Evolutionary conservation across 2,329 filamentous ascomycete genomes (phyloP).

Genomic region (Aureobasidium sp.): DNA sequence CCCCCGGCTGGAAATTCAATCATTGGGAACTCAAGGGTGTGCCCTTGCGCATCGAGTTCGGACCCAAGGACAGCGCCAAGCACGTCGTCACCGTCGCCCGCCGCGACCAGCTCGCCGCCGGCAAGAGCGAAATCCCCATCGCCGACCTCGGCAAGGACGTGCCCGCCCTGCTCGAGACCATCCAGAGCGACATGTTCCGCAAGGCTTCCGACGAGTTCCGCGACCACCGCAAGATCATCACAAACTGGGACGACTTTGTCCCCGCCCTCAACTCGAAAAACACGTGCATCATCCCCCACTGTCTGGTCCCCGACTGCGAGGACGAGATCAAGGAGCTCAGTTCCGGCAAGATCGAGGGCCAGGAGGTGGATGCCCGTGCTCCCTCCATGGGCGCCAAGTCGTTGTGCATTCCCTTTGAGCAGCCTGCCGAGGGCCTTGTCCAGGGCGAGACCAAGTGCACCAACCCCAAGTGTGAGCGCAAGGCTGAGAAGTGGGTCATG

Average conservation of each 20-base stretch:
- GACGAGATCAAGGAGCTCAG: conserved; percentile 93
- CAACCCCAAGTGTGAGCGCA: conserved; percentile 72
- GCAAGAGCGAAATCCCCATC: conserved; percentile 75
- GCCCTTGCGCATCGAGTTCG: conserved; percentile 88
- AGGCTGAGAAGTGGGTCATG: conserved; percentile 84
- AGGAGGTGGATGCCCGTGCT: conserved; percentile 62
- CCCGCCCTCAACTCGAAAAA: conserved; percentile 89
- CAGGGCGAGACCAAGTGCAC: conserved; percentile 83
- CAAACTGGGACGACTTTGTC: conserved; percentile 83
- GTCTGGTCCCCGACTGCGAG: conserved; percentile 76
- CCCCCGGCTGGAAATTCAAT: conserved; percentile 96
- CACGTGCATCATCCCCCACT: conserved; percentile 86
- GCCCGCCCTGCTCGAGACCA: conserved; percentile 76
- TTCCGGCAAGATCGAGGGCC: conserved; percentile 61
- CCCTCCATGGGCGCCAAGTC: conserved; percentile 72
- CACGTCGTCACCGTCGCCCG: conserved; percentile 78
- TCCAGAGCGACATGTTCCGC: conserved; percentile 74
- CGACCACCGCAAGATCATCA: conserved; percentile 72
- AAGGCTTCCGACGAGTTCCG: conserved; percentile 74
- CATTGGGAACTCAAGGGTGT: conserved; percentile 98
- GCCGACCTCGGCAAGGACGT: conserved; percentile 65
- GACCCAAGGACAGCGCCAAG: conserved; percentile 85
- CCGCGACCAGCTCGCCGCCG: conserved; percentile 62
- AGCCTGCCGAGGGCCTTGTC: conserved; percentile 67
- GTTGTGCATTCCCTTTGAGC: conserved; percentile 74